Evolutionary conservation across 2,329 filamentous ascomycete species (phyloP).

Genomic region (Fusarium sp.): DNA sequence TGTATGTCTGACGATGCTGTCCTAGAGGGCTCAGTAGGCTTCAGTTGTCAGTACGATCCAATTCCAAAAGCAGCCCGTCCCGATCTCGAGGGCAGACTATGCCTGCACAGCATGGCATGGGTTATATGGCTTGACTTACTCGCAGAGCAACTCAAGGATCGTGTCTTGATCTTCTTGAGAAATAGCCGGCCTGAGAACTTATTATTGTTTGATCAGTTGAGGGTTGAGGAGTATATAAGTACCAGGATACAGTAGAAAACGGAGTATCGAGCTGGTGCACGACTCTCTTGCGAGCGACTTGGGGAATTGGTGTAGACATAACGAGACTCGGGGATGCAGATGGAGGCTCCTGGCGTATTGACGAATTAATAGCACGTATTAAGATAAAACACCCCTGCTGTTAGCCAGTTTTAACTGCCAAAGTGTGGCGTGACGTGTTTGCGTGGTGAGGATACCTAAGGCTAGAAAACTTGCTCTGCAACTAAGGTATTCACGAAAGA

Average conservation of each 20-base stretch:
- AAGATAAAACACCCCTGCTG: neutral
- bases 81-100: neutral
- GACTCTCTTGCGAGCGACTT: constrained; percentile 60
- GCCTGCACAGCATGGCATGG: neutral
- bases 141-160: constrained; percentile 73
- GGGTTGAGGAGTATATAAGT: constrained; percentile 2
- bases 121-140: constrained; percentile 54
- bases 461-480: constrained; percentile 11
- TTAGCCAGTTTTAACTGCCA: neutral
- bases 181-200: constrained; percentile 65
- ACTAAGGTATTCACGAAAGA: constrained; percentile 28
- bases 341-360: neutral
- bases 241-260: constrained; percentile 70
- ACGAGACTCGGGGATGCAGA: neutral
- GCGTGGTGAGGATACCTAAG: neutral
- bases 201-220: constrained; percentile 5
- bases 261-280: constrained; percentile 73
- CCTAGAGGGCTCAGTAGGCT: constrained; percentile 73
- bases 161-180: constrained; percentile 66
- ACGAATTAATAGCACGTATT: no score
- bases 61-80: neutral
- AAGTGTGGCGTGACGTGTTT: neutral
- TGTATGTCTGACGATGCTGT: constrained; percentile 64
- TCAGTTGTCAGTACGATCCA: constrained; percentile 2
- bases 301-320: constrained; percentile 42